phyloP scores from a whole-genome alignment of 306 rosid genomes.

The Quercus engelmannii region DNA sequence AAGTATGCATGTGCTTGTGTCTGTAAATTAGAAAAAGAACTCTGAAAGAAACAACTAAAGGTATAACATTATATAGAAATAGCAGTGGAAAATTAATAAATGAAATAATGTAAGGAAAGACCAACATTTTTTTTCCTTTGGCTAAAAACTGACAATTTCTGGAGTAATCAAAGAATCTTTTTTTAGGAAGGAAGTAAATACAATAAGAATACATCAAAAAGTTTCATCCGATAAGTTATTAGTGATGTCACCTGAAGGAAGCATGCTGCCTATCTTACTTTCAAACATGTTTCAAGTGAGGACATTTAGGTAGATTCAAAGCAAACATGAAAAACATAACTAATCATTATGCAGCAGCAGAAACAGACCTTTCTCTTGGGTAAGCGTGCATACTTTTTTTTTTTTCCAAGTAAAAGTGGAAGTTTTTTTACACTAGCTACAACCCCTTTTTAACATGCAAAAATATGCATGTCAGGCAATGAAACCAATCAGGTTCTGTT shows the following conservation, averaged over 20 bases:
- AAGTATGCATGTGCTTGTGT: background rate
- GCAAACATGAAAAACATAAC: background rate
- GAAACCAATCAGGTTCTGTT: background rate
- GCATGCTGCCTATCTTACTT: background rate
- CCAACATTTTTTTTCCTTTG: background rate
- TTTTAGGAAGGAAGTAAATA: background rate
- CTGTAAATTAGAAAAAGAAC: background rate
- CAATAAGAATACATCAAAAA: background rate
- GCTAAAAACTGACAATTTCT: background rate
- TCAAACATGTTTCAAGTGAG: background rate
- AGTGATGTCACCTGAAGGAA: background rate
- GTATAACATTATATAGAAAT: background rate
- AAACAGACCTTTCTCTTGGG: background rate
- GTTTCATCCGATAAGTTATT: background rate
- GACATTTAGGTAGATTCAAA: background rate
- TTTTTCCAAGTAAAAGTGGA: background rate
- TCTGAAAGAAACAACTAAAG: background rate
- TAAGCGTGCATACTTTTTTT: background rate
- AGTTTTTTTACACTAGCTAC: too few relatives aligned
- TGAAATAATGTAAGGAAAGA: background rate
- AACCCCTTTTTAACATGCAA: background rate
- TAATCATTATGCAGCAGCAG: background rate
- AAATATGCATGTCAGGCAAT: background rate
- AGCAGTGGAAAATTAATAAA: background rate
- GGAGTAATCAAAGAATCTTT: background rate